Evolutionary conservation across 208 protist genomes (phyloP), one percentile per base, ranked within the genome.

Genomic region (Strigomonas culicis): DNA sequence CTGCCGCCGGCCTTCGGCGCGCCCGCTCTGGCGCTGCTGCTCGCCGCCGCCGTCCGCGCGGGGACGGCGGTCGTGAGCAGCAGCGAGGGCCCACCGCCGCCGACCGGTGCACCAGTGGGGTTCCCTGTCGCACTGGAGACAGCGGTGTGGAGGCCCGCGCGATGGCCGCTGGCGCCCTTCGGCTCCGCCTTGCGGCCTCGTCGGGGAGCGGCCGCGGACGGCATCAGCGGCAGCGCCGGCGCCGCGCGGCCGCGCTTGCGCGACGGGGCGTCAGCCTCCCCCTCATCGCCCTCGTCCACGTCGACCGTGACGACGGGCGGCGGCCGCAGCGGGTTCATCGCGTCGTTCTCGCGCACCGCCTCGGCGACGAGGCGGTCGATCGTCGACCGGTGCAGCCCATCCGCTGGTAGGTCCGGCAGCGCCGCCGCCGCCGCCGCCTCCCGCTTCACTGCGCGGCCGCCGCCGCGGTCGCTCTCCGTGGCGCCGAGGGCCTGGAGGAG

Each of bases 361-460:
- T 72, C 59, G 6, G 75, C 69, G 39, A 82, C 56, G 1, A 86
- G 21, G 52, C 47, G 64, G 60, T 79, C 61, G 4, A 90, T 36
- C 2, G 66, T 57, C 21, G 71, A 70, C 44, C 66, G 77, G 32
- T 70, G 70, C 2, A 92, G 69, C 0, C 86, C 86, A 55, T 83
- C 76, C 25, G 66, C 78, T 2, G 86, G 82, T 47, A 93, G 71
- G 60, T 77, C 86, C 63, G 88, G 82, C 11, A 67, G 1, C 79
- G 76, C 17, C 47, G 15, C 30, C 25, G 30, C 17, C 3, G 47
- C 17, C 21, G 32, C 4, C 32, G 36, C 30, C 44, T 6, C 36
- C 34, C 15, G 24, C 32, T n/a, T 17, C 27, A 21, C 15, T 51
- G 52, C 4, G 34, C 39, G 2, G 17, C n/a, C 24, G n/a, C 13